Base-by-base conservation (phyloP, 306 rosid genomes). In the Vicia faba region DNA sequence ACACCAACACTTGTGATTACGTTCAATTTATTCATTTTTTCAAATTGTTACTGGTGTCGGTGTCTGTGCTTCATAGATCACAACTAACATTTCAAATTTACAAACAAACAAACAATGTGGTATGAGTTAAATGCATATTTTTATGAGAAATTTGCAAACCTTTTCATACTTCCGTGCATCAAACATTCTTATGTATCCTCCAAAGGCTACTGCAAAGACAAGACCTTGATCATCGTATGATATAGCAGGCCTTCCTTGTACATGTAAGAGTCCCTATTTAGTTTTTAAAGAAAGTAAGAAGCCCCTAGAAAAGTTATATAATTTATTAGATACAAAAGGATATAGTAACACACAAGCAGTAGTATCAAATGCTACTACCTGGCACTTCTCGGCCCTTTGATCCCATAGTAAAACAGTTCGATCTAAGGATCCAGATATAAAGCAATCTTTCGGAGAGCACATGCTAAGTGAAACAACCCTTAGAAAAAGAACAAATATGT, bases 381-480 rank as follows among this genome's bases (percentile, higher is more conserved):
- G 98, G 70, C 96, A 89, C 75, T 93, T 93, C 66, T 93, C 96
- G 2, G 87, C 91, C 65, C 95, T 85, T 77, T 93, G 98, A 78
- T 93, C 98, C 98, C 98, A 90, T 36, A 93, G 88, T 75, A 93
- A 77, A 63, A 89, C 96, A 63, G 96, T 89, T 82, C 95, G 82
- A 79, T 93, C 97, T 39, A 93, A 89, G 60, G 97, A 93, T 26
- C 97, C 96, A 13, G 98, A 93, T 78, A 89, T 86, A 77, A 93
- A 93, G 61, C 96, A 93, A 45, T 93, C 96, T 64, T 82, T 85
- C 64, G 83, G 91, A 55, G 95, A 70, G 77, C 97, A 90, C 70
- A 93, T 74, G 85, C 96, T 90, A 79, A 93, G 97, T 0, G 99
- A 90, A 73, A 90, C 97, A 50, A 93, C 97, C 85, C 96, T 93